phyloP scores from a whole-genome alignment of 441 rosid species.

The Adansonia madagascariensis region DNA sequence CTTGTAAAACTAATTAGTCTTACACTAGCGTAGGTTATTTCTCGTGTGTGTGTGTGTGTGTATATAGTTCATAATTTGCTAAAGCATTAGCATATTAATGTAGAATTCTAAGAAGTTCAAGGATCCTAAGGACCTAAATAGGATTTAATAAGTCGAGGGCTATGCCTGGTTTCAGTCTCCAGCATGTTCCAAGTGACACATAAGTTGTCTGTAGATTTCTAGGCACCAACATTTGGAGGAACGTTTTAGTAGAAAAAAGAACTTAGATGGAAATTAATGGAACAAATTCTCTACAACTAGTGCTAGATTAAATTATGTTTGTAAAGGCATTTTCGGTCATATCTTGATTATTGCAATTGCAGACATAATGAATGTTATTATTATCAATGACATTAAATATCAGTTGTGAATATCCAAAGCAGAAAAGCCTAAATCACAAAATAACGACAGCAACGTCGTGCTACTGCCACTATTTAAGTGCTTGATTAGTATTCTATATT shows the following conservation, averaged over 20 bases:
- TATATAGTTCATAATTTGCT: not conserved
- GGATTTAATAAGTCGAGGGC: slow-evolving; percentile 87
- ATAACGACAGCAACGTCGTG: too few relatives aligned
- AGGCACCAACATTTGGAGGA: slow-evolving; percentile 97
- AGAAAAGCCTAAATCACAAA: too few relatives aligned
- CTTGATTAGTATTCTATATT: slow-evolving; percentile 19
- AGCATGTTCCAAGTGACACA: slow-evolving; percentile 92
- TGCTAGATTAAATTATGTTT: too few relatives aligned
- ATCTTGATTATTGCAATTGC: too few relatives aligned
- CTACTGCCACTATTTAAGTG: too few relatives aligned
- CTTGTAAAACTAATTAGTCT: too few relatives aligned
- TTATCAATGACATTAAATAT: too few relatives aligned
- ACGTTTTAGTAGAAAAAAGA: slow-evolving; percentile 43
- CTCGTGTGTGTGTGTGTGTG: too few relatives aligned
- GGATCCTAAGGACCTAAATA: slow-evolving; percentile 64
- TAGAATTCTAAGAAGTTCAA: slow-evolving; percentile 60
- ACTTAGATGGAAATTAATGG: slow-evolving; percentile 15
- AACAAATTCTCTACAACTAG: slow-evolving; percentile 39
- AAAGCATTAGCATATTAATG: slow-evolving; percentile 19
- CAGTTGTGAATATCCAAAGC: too few relatives aligned
- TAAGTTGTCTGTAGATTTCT: slow-evolving; percentile 78
- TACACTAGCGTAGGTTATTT: too few relatives aligned
- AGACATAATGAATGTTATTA: too few relatives aligned
- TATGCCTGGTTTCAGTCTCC: slow-evolving; percentile 85
- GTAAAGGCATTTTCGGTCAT: too few relatives aligned